These are phyloP conservation scores for Paradendryphiella salina DNA, from an alignment of 2,329 filamentous ascomycete genomes.

Conservation along the genomic window DNA sequence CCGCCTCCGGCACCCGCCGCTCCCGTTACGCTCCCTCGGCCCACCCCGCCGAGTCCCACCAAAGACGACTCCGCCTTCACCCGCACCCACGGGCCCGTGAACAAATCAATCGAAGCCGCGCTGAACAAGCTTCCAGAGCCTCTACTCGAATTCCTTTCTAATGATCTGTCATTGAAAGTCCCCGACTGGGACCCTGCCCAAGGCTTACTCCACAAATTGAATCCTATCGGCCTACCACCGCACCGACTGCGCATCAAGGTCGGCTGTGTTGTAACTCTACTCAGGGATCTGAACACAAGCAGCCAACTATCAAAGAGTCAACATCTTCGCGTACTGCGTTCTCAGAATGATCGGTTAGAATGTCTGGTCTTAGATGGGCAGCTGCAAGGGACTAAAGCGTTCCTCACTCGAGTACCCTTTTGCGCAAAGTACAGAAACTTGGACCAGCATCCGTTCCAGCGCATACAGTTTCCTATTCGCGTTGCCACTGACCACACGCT, in stretches of 20 bases:
- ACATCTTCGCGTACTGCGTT: conserved; percentile 36
- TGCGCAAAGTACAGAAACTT: conserved; percentile 37
- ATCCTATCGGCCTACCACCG: conserved; percentile 38
- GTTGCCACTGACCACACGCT: conserved; percentile 27
- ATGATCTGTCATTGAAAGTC: conserved; percentile 29
- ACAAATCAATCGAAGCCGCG: conserved; percentile 30
- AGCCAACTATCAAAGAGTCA: conserved; percentile 41
- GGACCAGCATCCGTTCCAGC: conserved; percentile 28
- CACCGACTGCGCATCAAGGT: conserved; percentile 43
- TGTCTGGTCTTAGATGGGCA: conserved; percentile 42
- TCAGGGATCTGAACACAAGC: conserved; percentile 35
- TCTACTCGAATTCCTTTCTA: conserved; percentile 39
- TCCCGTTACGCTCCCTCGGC: neutral
- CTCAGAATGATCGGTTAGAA: conserved; percentile 36
- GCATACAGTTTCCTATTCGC: conserved; percentile 42
- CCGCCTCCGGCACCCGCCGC: conserved; percentile 5
- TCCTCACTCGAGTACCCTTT: conserved; percentile 37
- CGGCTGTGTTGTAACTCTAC: conserved; percentile 36
- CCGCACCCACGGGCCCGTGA: conserved; percentile 39
- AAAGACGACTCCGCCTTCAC: conserved; percentile 28
- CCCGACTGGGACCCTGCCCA: conserved; percentile 33
- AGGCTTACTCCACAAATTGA: conserved; percentile 38
- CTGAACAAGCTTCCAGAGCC: conserved; percentile 34
- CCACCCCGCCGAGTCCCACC: neutral
- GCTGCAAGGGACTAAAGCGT: conserved; percentile 38